Evolutionary conservation across 1,284 basidiomycete species (phyloP).

Genomic region (Moesziomyces sp.): DNA sequence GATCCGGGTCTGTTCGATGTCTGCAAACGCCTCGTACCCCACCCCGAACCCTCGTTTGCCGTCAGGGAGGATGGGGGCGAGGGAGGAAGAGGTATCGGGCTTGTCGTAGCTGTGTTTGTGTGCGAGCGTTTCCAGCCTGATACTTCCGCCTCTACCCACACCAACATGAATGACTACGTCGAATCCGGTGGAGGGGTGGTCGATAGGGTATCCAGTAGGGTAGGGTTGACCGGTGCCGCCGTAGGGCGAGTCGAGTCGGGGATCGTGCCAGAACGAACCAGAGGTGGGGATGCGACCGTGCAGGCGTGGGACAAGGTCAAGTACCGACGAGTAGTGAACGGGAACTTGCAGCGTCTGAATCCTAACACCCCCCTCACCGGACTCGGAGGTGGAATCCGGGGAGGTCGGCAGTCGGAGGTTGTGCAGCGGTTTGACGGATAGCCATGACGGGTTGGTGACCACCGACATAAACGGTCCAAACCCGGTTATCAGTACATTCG

Average conservation of each 20-base stretch:
- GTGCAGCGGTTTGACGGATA: conserved; percentile 41
- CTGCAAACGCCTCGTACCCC: conserved; percentile 26
- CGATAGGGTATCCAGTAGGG: conserved; percentile 31
- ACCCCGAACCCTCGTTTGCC: conserved; percentile 28
- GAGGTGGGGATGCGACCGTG: conserved; percentile 13
- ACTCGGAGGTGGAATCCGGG: too few relatives aligned
- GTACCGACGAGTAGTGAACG: conserved; percentile 35
- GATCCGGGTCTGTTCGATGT: conserved; percentile 11
- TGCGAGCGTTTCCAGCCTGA: conserved; percentile 43
- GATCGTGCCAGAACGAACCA: conserved; percentile 34
- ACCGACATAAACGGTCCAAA: conserved; percentile 45
- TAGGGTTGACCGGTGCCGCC: conserved; percentile 11
- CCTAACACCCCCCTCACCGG: conserved; percentile 1
- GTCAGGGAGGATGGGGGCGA: conserved; percentile 18
- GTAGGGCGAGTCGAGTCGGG: conserved; percentile 8
- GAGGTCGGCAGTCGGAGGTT: not conserved
- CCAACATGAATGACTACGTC: conserved; percentile 50
- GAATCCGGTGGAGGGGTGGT: conserved; percentile 8
- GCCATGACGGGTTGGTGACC: conserved; percentile 45
- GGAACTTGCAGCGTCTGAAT: conserved; percentile 48
- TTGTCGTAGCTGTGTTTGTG: conserved; percentile 41
- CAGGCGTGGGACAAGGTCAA: conserved; percentile 37
- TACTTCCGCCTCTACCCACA: conserved; percentile 22
- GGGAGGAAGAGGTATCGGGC: conserved; percentile 13
- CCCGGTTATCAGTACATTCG: conserved; percentile 47